Base-by-base conservation (phyloP, 2,329 filamentous ascomycete genomes). In the Rhynchosporium agropyri region DNA sequence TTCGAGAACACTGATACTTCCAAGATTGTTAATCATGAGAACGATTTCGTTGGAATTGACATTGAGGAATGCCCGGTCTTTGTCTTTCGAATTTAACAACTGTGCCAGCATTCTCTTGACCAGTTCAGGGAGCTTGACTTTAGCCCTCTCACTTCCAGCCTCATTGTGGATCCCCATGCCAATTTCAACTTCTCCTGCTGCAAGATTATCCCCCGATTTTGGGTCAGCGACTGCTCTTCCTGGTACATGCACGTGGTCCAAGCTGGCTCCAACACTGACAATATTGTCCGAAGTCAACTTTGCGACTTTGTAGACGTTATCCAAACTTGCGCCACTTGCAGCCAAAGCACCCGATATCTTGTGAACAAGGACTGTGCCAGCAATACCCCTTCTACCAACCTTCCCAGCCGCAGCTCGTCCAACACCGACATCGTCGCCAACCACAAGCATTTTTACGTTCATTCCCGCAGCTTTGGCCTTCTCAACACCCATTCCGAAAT, bases 181-280 rank as follows among this genome's bases (percentile, higher is more conserved):
- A 67, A 88, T 77, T 75, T 88, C 85, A 31, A 87, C 83, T 72
- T 87, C 83, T 45, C 79, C 82, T 3, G 69, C 76, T 53, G 77
- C 81, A 62, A 94, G 76, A 48, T 70, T 75, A 33, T 87, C 86
- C 29, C 86, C 84, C 10, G 79, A 80, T 49, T 81, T 81, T 12
- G 76, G 73, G 67, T 85, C 83, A 0, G 79, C 76, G 6, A 79
- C 73, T 1, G 80, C 83, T 64, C 92, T 84, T 3, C 94, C 93
- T 0, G 94, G 94, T 0, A 97, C 91, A 74, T 97, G 94, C n/a
- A 97, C 93, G 74, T 96, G 93, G 67, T 90, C 89, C 48, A 97
- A 79, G 59, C 90, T 94, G 3, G 91, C 90, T 15, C 93, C 94
- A 28, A 97, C 90, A 48, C 89, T 92, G 40, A 96, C 89, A 6